Conservation (phyloP, 2,329 filamentous ascomycete species). For the Epichloe festucae region DNA sequence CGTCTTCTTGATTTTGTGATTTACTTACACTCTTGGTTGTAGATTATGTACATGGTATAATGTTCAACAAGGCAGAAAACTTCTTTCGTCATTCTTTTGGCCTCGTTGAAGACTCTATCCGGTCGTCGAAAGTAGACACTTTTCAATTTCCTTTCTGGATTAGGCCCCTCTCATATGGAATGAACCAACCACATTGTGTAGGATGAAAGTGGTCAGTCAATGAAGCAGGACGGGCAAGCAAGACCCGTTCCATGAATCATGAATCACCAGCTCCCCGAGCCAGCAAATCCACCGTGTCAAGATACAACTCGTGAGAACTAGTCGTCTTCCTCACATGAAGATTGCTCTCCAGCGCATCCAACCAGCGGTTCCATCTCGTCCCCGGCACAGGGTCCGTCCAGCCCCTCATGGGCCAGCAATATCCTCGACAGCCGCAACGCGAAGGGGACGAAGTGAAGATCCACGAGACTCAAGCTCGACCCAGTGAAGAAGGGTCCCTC, state of each 20-base stretch:
- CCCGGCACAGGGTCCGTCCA: slow-evolving; percentile 53
- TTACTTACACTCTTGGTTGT: no score
- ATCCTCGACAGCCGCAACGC: slow-evolving; percentile 55
- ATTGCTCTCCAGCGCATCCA: slow-evolving; percentile 54
- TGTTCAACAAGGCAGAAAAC: no score
- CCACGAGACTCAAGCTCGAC: slow-evolving; percentile 45
- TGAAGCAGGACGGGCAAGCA: background rate
- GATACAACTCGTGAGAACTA: slow-evolving; percentile 41
- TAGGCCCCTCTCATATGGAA: background rate
- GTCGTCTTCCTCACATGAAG: slow-evolving; percentile 53
- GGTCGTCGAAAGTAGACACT: no score
- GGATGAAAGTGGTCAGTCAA: background rate
- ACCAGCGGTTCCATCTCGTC: slow-evolving; percentile 55
- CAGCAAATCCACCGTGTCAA: slow-evolving; percentile 46
- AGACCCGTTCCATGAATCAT: background rate
- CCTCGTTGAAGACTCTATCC: no score
- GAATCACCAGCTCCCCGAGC: background rate
- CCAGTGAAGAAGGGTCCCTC: slow-evolving; percentile 57
- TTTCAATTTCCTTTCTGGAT: no score
- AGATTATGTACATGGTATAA: background rate
- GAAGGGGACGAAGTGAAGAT: slow-evolving; percentile 58
- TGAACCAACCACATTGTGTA: background rate
- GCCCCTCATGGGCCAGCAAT: slow-evolving; percentile 46
- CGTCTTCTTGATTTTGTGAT: background rate
- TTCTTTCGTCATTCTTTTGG: no score